Evolutionary conservation across 371 early-diverging fungal genomes (phyloP).

Genomic region (Gilbertella persicaria): DNA sequence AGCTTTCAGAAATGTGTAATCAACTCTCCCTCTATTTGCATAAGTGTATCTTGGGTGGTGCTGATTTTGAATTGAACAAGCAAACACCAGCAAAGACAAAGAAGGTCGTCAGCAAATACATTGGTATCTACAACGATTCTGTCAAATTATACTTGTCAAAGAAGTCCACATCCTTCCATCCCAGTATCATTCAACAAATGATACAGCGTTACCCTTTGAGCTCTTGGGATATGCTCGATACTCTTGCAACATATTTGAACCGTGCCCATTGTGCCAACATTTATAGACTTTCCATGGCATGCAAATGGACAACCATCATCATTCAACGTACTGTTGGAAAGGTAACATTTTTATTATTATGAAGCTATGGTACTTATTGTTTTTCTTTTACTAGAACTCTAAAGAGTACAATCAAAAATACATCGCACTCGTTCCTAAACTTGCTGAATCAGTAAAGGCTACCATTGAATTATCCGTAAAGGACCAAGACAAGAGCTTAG

Average conservation of each 20-base stretch:
- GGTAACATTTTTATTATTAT: slow-evolving; percentile 8
- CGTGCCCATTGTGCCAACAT: slow-evolving; percentile 61
- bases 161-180: slow-evolving; percentile 67
- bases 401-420: slow-evolving; percentile 40
- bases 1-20: slow-evolving; percentile 48
- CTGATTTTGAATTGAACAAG: slow-evolving; percentile 44
- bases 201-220: slow-evolving; percentile 64
- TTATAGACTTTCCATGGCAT: slow-evolving; percentile 68
- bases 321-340: slow-evolving; percentile 52
- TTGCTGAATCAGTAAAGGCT: slow-evolving; percentile 25
- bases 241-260: slow-evolving; percentile 52
- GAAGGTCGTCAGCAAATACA: slow-evolving; percentile 29
- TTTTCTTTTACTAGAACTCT: too few species aligned
- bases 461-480: slow-evolving; percentile 24
- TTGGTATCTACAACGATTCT: slow-evolving; percentile 52
- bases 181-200: slow-evolving; percentile 65
- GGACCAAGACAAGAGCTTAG: slow-evolving; percentile 23
- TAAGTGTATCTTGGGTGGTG: slow-evolving; percentile 56
- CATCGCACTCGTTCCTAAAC: slow-evolving; percentile 24
- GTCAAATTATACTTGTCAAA: slow-evolving; percentile 67
- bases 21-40: slow-evolving; percentile 55
- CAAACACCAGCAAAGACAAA: slow-evolving; percentile 38
- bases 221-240: slow-evolving; percentile 61
- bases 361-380: too few species aligned
- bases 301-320: slow-evolving; percentile 46